Evolutionary conservation across 108 stramenopile genomes (phyloP), one percentile per base, ranked within the genome.

Genomic region (Conticribra weissflogii): DNA sequence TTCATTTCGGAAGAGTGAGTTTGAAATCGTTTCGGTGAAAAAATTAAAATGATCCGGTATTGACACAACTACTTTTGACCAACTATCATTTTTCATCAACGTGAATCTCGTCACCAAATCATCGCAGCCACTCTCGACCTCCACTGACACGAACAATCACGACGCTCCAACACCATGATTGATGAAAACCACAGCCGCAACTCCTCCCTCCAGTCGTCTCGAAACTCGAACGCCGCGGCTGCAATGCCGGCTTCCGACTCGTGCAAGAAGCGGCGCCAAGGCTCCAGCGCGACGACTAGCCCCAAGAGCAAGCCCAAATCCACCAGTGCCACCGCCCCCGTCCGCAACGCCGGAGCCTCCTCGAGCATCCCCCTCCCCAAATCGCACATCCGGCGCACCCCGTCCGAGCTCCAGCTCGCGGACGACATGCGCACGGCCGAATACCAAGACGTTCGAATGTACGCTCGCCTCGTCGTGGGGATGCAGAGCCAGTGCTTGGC

Each of bases 331-430:
- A 19, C 9, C 29, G 3, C 28, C 47, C 4, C 56, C 23, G 48
- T 17, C 27, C 63, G 16, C 22, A 33, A 31, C 29, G 31, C 19
- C 32, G 45, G 52, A 5, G 54, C 63, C 59, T 49, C 52, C 22
- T n/a, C 51, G 3, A 47, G 48, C 49, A 71, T 79, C 48, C 62
- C 68, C 18, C 63, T 79, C 30, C 78, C 78, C 51, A 48, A 60
- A 54, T 52, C 64, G 9, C 78, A 79, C 46, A 79, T 79, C 32
- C 78, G 29, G 18, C 78, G 78, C 34, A 79, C 78, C 34, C 78
- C 63, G 15, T 71, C 70, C 23, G 78, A 79, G 28, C 78, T 79
- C n/a, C 70, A 71, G 33, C 49, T 79, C 14, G 78, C 69, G 24
- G 68, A 79, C 36, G 65, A 71, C 36, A 46, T 54, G 17, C 56